These are phyloP conservation scores for Amphicarpaea edgeworthii DNA, from an alignment of 306 rosid species.

Conservation along the genomic window DNA sequence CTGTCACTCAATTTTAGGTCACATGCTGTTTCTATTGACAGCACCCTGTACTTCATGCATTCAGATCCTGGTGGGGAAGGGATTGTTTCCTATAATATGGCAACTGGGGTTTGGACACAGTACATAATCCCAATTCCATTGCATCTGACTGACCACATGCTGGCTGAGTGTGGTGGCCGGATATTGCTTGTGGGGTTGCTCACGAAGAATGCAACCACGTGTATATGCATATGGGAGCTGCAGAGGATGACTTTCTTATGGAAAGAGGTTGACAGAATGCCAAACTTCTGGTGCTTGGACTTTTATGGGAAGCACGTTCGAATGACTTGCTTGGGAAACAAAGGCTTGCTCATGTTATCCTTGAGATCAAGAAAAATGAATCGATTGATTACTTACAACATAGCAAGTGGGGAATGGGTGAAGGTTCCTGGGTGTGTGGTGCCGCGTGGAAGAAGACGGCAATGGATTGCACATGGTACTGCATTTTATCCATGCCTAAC, in stretches of 20 bases:
- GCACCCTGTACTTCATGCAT: conserved; percentile 81
- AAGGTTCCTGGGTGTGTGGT: conserved; percentile 77
- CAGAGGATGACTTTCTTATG: conserved; percentile 95
- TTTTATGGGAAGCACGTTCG: conserved; percentile 95
- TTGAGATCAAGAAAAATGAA: conserved; percentile 72
- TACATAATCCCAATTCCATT: conserved; percentile 74
- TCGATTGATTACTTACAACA: conserved; percentile 75
- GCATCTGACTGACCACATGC: conserved; percentile 70
- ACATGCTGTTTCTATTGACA: conserved; percentile 67
- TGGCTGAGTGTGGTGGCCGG: conserved; percentile 84
- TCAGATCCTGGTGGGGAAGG: conserved; percentile 88
- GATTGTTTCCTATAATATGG: conserved; percentile 73
- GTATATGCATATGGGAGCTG: conserved; percentile 97
- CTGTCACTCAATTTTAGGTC: conserved; percentile 61
- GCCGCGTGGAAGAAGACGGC: conserved; percentile 75
- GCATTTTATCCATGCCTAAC: conserved; percentile 83
- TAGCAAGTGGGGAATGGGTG: conserved; percentile 78
- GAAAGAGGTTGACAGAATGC: conserved; percentile 99
- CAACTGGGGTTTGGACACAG: conserved; percentile 76
- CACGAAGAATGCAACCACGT: conserved; percentile 86
- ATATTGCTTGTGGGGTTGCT: conserved; percentile 87
- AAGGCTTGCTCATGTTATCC: conserved; percentile 91
- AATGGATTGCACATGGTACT: conserved; percentile 75
- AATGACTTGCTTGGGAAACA: conserved; percentile 95
- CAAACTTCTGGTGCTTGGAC: conserved; percentile 97